Evolutionary conservation across 192 early-diverging fungal genomes (phyloP).

Genomic region (Backusella sp.): DNA sequence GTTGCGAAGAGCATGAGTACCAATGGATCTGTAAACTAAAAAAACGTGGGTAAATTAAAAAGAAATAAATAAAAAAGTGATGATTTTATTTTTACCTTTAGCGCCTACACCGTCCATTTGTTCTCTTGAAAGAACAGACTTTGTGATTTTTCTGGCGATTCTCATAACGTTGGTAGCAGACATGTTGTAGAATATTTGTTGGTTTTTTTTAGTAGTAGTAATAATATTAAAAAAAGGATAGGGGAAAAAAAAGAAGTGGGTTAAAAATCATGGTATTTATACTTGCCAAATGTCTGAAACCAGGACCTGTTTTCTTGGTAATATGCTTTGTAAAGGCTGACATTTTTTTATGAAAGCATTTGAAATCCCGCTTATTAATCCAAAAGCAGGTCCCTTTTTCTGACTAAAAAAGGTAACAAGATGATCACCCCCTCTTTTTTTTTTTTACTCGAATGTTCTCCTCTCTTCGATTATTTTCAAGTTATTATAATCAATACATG

Average conservation of each 20-base stretch:
- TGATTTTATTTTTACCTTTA: constrained; percentile 15
- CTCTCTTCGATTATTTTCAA: no score
- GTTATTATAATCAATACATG: no score
- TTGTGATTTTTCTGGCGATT: constrained; percentile 38
- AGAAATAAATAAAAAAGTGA: background rate
- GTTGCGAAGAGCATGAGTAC: constrained; percentile 59
- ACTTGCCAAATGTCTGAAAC: background rate
- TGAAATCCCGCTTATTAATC: background rate
- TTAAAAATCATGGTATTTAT: background rate
- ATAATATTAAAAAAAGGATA: background rate
- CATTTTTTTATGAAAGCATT: background rate
- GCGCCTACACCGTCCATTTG: constrained; percentile 85
- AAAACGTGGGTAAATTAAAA: background rate
- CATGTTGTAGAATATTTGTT: background rate
- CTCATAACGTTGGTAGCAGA: background rate
- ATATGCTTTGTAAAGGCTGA: background rate
- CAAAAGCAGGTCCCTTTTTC: no score
- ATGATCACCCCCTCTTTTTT: no score
- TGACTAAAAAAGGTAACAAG: no score
- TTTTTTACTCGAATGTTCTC: no score
- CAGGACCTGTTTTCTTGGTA: background rate
- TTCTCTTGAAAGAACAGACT: constrained; percentile 45
- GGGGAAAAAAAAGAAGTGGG: background rate
- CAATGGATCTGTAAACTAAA: constrained; percentile 74
- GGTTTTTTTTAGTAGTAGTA: background rate